phyloP scores from a whole-genome alignment of 139 green algal species.

The Chlorella sp. region DNA sequence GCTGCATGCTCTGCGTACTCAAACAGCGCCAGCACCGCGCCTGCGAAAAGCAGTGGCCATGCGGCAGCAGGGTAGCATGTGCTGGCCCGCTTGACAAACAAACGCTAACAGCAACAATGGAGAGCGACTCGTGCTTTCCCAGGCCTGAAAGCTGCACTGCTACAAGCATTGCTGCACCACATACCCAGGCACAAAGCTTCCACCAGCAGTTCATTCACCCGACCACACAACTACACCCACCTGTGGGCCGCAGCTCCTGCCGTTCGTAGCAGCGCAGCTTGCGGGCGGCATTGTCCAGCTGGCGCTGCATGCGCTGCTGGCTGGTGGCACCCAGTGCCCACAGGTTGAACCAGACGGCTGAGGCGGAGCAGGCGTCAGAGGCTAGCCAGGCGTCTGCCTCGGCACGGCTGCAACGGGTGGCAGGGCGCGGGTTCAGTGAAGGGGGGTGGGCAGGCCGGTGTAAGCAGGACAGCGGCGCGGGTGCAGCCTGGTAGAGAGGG shows the following conservation, averaged over 20 bases:
- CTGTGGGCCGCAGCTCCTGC: slow-evolving; percentile 49
- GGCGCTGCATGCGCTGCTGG: slow-evolving; percentile 5
- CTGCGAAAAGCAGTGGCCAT: background rate
- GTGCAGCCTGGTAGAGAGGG: too few relatives aligned
- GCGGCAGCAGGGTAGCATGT: too few relatives aligned
- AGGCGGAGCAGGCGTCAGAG: slow-evolving; percentile 23
- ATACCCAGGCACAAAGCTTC: too few relatives aligned
- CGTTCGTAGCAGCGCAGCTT: slow-evolving; percentile 54
- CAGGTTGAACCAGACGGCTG: slow-evolving; percentile 40
- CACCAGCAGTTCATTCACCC: too few relatives aligned
- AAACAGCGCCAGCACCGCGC: slow-evolving; percentile 60
- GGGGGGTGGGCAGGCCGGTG: too few relatives aligned
- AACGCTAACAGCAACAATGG: too few relatives aligned
- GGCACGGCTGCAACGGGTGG: slow-evolving; percentile 4
- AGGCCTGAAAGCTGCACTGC: too few relatives aligned
- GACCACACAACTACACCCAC: slow-evolving; percentile 7
- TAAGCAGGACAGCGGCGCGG: too few relatives aligned
- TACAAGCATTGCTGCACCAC: too few relatives aligned
- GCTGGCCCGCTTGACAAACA: too few relatives aligned
- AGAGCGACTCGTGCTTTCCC: too few relatives aligned
- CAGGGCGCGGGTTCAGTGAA: too few relatives aligned
- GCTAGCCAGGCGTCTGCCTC: slow-evolving; percentile 38
- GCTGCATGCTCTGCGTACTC: slow-evolving; percentile 58
- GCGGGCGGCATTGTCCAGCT: slow-evolving; percentile 9
- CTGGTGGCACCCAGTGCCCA: slow-evolving; percentile 30